Evolutionary conservation across 2,329 filamentous ascomycete species (phyloP).

Genomic region (Pseudogymnoascus sp.): DNA sequence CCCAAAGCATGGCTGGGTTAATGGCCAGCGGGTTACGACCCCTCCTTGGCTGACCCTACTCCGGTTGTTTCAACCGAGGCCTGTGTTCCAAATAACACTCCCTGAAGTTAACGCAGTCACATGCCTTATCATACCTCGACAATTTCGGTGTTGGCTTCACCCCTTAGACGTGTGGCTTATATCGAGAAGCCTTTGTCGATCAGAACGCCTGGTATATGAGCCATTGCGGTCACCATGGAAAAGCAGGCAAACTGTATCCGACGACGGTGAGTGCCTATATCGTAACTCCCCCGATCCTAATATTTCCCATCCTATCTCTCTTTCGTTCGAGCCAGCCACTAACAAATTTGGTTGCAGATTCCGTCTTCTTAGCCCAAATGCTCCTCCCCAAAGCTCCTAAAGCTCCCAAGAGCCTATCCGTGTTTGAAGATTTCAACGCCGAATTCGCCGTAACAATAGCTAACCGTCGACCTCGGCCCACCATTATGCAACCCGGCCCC

Average conservation of each 20-base stretch:
- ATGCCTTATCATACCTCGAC: constrained; percentile 28
- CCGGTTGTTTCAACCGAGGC: constrained; percentile 21
- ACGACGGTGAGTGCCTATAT: too few species aligned
- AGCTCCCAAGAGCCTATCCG: neutral
- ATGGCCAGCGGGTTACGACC: constrained; percentile 21
- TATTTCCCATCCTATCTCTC: too few species aligned
- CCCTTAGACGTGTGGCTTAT: constrained; percentile 15
- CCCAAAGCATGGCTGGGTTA: constrained; percentile 26
- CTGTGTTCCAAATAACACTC: too few species aligned
- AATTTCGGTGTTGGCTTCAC: constrained; percentile 26
- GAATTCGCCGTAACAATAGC: neutral
- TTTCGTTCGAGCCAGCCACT: too few species aligned
- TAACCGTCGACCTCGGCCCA: too few species aligned
- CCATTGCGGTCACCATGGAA: constrained; percentile 22
- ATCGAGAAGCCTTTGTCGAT: constrained; percentile 20
- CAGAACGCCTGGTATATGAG: constrained; percentile 29
- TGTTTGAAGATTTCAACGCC: neutral
- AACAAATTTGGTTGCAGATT: too few species aligned
- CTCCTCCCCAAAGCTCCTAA: too few species aligned
- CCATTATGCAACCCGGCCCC: too few species aligned
- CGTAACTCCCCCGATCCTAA: too few species aligned
- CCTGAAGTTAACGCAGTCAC: constrained; percentile 24
- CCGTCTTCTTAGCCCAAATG: too few species aligned
- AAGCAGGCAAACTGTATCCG: too few species aligned
- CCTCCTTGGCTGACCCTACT: constrained; percentile 21